A percentile compares a stretch with the other conserved stretches of the same genome.
Evolutionary conservation across 177 flowering plant species (phyloP).

Genomic region (Vitis hybrid): DNA sequence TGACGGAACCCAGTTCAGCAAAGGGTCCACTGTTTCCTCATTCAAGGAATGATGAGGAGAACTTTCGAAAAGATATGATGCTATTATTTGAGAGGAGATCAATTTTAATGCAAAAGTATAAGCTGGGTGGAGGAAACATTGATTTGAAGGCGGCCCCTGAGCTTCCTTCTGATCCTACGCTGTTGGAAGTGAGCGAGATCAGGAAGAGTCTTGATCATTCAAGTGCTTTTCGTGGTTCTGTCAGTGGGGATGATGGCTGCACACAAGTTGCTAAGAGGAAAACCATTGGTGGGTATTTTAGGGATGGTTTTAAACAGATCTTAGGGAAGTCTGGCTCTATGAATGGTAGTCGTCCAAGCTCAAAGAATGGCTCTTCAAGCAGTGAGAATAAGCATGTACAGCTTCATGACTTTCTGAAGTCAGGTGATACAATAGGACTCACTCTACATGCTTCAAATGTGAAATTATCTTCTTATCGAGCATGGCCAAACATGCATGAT

Average conservation of each 20-base stretch:
- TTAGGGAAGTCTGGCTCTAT: conserved; percentile 51
- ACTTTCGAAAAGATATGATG: conserved; percentile 36
- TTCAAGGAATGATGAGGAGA: conserved; percentile 38
- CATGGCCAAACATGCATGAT: conserved; percentile 93
- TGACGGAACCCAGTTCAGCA: conserved; percentile 39
- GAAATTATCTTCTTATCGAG: conserved; percentile 70
- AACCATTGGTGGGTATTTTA: conserved; percentile 53
- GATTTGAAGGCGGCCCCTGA: conserved; percentile 31
- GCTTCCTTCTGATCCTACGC: conserved; percentile 35
- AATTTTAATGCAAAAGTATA: conserved; percentile 45
- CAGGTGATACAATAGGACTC: conserved; percentile 65
- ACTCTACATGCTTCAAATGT: conserved; percentile 54
- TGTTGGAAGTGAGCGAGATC: conserved; percentile 41
- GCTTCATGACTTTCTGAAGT: conserved; percentile 65
- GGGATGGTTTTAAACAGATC: conserved; percentile 54
- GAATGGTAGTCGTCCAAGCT: conserved; percentile 25
- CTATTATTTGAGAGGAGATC: conserved; percentile 48
- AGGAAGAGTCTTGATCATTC: conserved; percentile 44
- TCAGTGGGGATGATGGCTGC: conserved; percentile 34
- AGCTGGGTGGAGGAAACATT: conserved; percentile 29
- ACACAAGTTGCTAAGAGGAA: conserved; percentile 37
- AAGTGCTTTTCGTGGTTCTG: conserved; percentile 24
- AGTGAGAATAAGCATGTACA: conserved; percentile 61
- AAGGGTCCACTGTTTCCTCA: conserved; percentile 56
- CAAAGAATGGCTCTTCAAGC: conserved; percentile 45